Percentiles rank a stretch among this genome's conserved stretches.
These are phyloP conservation scores for Rhizophagus clarus DNA, from an alignment of 192 early-diverging fungal genomes.

Conservation along the genomic window DNA sequence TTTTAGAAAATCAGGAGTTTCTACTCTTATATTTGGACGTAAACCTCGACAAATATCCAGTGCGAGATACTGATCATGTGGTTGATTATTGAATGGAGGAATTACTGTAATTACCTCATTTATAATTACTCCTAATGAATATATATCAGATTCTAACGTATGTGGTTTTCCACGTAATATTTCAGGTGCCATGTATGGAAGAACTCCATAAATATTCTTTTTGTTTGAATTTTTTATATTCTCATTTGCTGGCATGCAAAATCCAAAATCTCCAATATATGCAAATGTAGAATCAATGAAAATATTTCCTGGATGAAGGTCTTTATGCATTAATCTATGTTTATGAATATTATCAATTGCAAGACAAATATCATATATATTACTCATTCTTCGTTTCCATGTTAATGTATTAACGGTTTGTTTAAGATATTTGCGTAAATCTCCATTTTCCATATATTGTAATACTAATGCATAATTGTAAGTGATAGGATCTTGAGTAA, in stretches of 20 bases:
- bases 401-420: too few species aligned
- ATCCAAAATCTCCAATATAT: not conserved
- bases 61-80: too few species aligned
- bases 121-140: slow-evolving; percentile 1
- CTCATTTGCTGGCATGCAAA: not conserved
- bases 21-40: too few species aligned
- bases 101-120: not conserved
- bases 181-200: not conserved
- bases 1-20: too few species aligned
- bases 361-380: too few species aligned
- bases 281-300: not conserved
- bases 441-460: too few species aligned
- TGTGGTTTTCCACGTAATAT: not conserved
- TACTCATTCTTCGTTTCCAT: too few species aligned
- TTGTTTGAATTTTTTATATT: not conserved
- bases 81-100: not conserved
- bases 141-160: not conserved
- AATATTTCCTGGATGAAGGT: slow-evolving; percentile 1
- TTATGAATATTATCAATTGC: not conserved
- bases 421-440: too few species aligned
- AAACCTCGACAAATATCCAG: too few species aligned
- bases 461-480: too few species aligned
- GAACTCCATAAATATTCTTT: not conserved
- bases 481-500: too few species aligned
- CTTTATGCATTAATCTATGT: not conserved